These are phyloP conservation scores for Solanum etuberosum DNA, from an alignment of 257 asterid genomes.

Conservation along the genomic window DNA sequence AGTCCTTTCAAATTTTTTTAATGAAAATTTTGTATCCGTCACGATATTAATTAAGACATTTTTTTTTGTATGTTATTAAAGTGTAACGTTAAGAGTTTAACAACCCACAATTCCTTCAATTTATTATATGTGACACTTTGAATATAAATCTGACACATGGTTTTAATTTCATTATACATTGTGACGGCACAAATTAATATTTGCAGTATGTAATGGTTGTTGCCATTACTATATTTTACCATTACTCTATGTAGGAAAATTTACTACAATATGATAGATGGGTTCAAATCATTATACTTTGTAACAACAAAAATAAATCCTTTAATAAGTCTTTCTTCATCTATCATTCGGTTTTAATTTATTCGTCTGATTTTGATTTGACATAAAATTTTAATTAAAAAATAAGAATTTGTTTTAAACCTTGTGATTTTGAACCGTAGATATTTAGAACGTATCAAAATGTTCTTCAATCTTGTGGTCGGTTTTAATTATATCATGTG, in stretches of 20 bases:
- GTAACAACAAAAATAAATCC: neutral
- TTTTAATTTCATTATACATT: neutral
- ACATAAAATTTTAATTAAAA: too few relatives aligned
- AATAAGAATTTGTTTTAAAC: too few relatives aligned
- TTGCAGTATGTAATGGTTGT: neutral
- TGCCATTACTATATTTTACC: neutral
- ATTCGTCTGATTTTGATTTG: too few relatives aligned
- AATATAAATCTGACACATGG: neutral
- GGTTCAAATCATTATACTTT: neutral
- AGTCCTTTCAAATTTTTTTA: too few relatives aligned
- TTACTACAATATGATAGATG: neutral
- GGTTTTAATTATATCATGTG: rapidly evolving
- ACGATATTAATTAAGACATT: too few relatives aligned
- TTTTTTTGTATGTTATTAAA: neutral
- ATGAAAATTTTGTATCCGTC: too few relatives aligned
- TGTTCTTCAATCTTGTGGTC: neutral
- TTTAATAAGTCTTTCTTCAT: neutral
- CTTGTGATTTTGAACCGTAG: neutral
- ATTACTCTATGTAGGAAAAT: neutral
- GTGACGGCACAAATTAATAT: neutral
- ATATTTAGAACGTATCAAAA: neutral
- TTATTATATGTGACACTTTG: neutral
- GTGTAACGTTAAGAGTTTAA: neutral
- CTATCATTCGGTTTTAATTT: neutral
- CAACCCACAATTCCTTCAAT: neutral